Evolutionary conservation across 2,329 filamentous ascomycete genomes (phyloP).

Genomic region (Dothistroma pini): DNA sequence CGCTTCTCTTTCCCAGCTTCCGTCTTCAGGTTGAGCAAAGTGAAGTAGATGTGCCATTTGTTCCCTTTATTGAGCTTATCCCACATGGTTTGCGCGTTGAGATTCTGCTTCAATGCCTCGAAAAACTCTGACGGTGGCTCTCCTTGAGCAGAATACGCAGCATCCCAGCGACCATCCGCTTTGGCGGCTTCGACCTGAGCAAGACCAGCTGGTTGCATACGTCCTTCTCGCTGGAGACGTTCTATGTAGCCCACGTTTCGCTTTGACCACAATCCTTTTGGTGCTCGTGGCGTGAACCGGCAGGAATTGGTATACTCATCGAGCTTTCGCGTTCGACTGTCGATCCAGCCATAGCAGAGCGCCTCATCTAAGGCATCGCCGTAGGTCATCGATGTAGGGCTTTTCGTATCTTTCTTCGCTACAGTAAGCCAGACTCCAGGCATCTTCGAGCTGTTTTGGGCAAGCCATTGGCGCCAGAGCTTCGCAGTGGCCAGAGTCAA

Average conservation of each 20-base stretch:
- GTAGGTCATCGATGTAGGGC: constrained; percentile 41
- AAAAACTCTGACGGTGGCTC: constrained; percentile 50
- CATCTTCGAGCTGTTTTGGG: constrained; percentile 5
- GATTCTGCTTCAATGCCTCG: constrained; percentile 39
- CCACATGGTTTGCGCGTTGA: constrained; percentile 41
- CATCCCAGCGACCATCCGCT: constrained; percentile 56
- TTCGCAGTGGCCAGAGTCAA: constrained; percentile 19
- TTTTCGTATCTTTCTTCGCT: constrained; percentile 22
- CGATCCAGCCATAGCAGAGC: constrained; percentile 62
- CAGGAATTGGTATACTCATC: constrained; percentile 52
- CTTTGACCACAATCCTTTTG: constrained; percentile 56
- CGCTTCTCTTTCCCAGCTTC: constrained; percentile 33
- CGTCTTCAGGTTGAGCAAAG: constrained; percentile 43
- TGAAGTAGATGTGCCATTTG: constrained; percentile 46
- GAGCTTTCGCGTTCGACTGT: constrained; percentile 50
- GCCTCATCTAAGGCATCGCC: constrained; percentile 54
- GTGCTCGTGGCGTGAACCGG: constrained; percentile 56
- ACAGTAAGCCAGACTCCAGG: constrained; percentile 24
- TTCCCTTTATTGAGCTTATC: constrained; percentile 45
- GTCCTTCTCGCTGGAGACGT: constrained; percentile 43
- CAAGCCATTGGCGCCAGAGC: constrained; percentile 22
- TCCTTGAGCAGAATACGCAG: constrained; percentile 53
- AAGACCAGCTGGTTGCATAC: constrained; percentile 50
- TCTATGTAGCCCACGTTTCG: constrained; percentile 56
- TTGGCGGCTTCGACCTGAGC: constrained; percentile 54